Base-by-base conservation (phyloP, 192 early-diverging fungal genomes). In the Obelidium mucronatum region DNA sequence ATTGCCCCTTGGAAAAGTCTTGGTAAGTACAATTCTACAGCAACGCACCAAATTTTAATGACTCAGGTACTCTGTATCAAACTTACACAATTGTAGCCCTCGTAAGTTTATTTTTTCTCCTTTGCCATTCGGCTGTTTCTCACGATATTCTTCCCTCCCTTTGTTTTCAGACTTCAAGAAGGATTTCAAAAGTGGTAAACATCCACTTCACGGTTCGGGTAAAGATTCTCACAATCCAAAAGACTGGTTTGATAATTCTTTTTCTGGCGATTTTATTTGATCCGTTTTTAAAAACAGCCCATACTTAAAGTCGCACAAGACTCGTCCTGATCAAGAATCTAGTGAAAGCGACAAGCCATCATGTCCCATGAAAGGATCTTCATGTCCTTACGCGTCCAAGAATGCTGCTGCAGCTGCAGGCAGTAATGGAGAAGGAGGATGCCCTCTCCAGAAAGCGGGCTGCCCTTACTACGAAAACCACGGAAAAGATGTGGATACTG, bases 391-490 rank as follows among this genome's bases (percentile, higher is more conserved):
- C 35, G 63, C 63, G 15, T 30, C 31, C 37, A 40, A 34, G 26
- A 30, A 65, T 35, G 31, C 8, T 17, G 31, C 15, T 26, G 35
- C 8, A n/a, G 15, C n/a, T 1, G n/a, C 19, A 3, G n/a, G 30
- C 33, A n/a, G n/a, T n/a, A 6, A 48, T 19, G 63, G 37, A 2
- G 19, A 35, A n/a, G 6, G 28, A 39, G 80, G 73, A 26, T 82
- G 80, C 44, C 80, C 80, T n/a, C 59, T 82, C 24, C 68, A 79
- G 55, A 40, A 70, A 30, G 56, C 34, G 8, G 74, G 74, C 6
- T 82, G 80, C 67, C 80, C 80, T 42, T 82, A 82, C 69, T 82
- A 76, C 51, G 48, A 58, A 0, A 54, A 78, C 48, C 80, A 82
- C 61, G 76, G 69, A 52, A 24, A 37, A 8, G 80, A 82, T 64